Conservation (phyloP, 2,329 filamentous ascomycete species). For the Cordyceps farinosa region DNA sequence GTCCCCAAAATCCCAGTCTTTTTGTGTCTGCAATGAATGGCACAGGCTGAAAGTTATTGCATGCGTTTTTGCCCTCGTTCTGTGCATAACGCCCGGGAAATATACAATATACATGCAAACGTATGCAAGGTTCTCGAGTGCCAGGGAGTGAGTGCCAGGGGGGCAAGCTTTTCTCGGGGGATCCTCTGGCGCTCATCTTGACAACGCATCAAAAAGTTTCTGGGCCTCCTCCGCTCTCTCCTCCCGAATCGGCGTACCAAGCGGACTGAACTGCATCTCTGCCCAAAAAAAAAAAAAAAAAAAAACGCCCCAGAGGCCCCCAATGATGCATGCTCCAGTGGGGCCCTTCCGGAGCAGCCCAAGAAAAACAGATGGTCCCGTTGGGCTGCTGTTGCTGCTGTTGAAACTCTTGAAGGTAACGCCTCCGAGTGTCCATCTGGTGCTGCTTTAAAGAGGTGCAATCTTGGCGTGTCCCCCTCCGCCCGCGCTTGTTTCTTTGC, state of each 20-base stretch:
- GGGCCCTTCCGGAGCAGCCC: too few relatives aligned
- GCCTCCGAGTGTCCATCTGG: neutral
- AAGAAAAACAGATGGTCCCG: neutral
- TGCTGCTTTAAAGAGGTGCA: neutral
- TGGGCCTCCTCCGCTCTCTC: neutral
- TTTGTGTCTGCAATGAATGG: too few relatives aligned
- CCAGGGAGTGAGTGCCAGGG: too few relatives aligned
- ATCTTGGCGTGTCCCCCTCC: neutral
- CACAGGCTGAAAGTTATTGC: too few relatives aligned
- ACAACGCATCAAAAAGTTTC: slow-evolving; percentile 47
- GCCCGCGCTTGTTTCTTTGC: neutral
- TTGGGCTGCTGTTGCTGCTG: neutral
- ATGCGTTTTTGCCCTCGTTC: too few relatives aligned
- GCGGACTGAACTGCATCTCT: too few relatives aligned
- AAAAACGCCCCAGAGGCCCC: too few relatives aligned
- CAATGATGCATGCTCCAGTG: too few relatives aligned
- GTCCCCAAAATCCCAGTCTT: too few relatives aligned
- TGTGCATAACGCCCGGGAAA: neutral
- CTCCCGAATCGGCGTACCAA: neutral
- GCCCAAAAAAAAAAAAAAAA: too few relatives aligned
- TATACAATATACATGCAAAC: neutral
- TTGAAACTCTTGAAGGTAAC: too few relatives aligned
- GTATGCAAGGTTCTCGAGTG: too few relatives aligned
- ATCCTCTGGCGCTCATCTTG: slow-evolving; percentile 38
- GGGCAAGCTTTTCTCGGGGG: slow-evolving; percentile 23